phyloP scores from a whole-genome alignment of 2,329 filamentous ascomycete species.

The Cladorrhinum sp. region DNA sequence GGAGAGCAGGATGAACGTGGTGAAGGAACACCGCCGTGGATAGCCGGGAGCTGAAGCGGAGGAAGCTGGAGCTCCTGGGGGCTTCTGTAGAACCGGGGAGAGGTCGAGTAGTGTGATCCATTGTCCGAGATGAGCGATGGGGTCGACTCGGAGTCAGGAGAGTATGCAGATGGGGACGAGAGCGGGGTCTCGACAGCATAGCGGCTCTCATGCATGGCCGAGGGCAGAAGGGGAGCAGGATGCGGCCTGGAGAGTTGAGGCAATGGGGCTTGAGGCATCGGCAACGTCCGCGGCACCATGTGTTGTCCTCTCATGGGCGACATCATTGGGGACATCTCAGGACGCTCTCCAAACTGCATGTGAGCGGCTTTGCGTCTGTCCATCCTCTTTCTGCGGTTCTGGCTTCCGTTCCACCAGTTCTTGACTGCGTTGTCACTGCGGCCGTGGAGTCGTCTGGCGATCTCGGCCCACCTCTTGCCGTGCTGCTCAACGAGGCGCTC shows the following conservation, averaged over 20 bases:
- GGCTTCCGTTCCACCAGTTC: slow-evolving; percentile 96
- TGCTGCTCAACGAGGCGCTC: slow-evolving; percentile 72
- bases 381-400: slow-evolving; percentile 69
- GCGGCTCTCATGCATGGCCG: slow-evolving; percentile 20
- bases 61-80: slow-evolving; percentile 19
- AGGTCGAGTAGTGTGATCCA: slow-evolving; percentile 60
- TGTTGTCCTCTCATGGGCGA: background rate
- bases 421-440: slow-evolving; percentile 95
- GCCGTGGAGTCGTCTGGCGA: slow-evolving; percentile 75
- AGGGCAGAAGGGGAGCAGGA: slow-evolving; percentile 19
- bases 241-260: slow-evolving; percentile 10
- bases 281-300: slow-evolving; percentile 17
- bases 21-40: background rate
- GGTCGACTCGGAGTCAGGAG: slow-evolving; percentile 56
- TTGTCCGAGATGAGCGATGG: slow-evolving; percentile 71
- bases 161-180: slow-evolving; percentile 41
- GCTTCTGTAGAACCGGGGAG: slow-evolving; percentile 41
- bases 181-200: slow-evolving; percentile 35
- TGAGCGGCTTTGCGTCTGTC: slow-evolving; percentile 37
- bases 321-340: background rate
- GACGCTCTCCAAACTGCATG: slow-evolving; percentile 10
- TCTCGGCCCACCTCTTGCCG: slow-evolving; percentile 90
- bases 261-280: slow-evolving; percentile 10
- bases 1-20: slow-evolving; percentile 6
- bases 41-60: slow-evolving; percentile 25